Base-by-base conservation (phyloP, 2,329 filamentous ascomycete genomes). In the Colletotrichum orchidophilum region DNA sequence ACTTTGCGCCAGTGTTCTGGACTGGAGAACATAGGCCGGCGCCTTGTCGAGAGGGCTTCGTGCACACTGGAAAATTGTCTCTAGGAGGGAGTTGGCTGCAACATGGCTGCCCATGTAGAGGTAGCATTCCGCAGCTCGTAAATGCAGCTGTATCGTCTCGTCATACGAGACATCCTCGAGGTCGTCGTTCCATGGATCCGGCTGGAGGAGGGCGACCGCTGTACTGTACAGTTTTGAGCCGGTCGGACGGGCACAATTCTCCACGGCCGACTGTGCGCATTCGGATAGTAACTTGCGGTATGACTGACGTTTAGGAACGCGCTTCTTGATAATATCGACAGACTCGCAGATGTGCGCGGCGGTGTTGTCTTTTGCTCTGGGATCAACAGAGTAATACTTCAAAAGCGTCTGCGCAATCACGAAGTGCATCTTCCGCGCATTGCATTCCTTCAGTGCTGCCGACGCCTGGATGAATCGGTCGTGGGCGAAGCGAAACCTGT, bases 401-500 rank as follows among this genome's bases (percentile, higher is more conserved):
- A 95, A 89, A 74, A 98, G 89, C 0, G 92, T 92, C 77, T 94
- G 92, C 0, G 94, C 93, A 76, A 98, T 94, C 55, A 95, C 90
- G 76, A 95, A 98, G 80, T 98, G 95, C 95, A 98, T 98, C 75
- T 93, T 93, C 24, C 88, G 85, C 26, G 88, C 83, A 66, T 93
- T 90, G 76, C 89, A 91, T 77, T 95, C 91, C 73, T 88, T 90
- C 62, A 97, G 83, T 5, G 89, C 87, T 15, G 88, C 85, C 6
- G 94, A 91, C 18, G 94, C 94, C 78, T 93, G 91, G 61, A 95
- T 87, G 76, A 97, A 97, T 63, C 95, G 90, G 80, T 98, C 95
- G 79, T 98, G 95, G 39, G 92, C 91, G 79, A 98, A 98, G 39
- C 91, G 90, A 80, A 97, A 98, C 50, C 91, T 88, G 79, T 97